Conservation (phyloP, 2,329 filamentous ascomycete species). For the Tolypocladium endophyticum region DNA sequence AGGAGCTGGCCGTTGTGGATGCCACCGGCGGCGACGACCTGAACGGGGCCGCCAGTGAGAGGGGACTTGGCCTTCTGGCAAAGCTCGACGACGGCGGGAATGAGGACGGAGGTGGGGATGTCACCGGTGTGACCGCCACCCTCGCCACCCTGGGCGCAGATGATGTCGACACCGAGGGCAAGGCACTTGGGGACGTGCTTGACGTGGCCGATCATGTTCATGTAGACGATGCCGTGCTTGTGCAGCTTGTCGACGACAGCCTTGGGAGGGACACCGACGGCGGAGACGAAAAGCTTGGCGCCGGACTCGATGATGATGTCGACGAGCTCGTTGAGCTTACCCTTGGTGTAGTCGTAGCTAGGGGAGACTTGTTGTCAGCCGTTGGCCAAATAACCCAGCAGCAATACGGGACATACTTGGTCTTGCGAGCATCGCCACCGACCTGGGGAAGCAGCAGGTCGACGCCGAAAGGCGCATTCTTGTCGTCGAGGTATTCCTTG, state of each 20-base stretch:
- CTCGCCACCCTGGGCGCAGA: conserved; percentile 97
- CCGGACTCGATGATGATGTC: conserved; percentile 89
- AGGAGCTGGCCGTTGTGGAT: conserved; percentile 87
- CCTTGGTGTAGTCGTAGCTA: conserved; percentile 99
- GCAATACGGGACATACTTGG: conserved; percentile 47
- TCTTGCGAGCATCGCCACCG: conserved; percentile 87
- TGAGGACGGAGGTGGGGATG: conserved; percentile 83
- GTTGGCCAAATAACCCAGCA: neutral
- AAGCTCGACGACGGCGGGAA: conserved; percentile 80
- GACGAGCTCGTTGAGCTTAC: conserved; percentile 84
- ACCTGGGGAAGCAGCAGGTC: conserved; percentile 91
- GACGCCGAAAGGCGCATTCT: conserved; percentile 91
- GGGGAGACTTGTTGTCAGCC: conserved; percentile 1
- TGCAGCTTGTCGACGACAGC: conserved; percentile 84
- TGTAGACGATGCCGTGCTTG: conserved; percentile 79
- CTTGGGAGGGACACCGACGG: conserved; percentile 87
- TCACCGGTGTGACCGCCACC: conserved; percentile 95
- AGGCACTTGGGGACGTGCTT: conserved; percentile 98
- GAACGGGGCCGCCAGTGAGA: conserved; percentile 76
- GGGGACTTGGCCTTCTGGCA: conserved; percentile 74
- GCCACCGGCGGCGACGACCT: conserved; percentile 87
- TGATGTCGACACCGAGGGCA: conserved; percentile 84
- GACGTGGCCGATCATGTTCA: conserved; percentile 99
- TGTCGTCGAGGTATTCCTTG: conserved; percentile 77
- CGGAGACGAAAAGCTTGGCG: conserved; percentile 89